These are phyloP conservation scores for Xylaria curta DNA, from an alignment of 495 filamentous ascomycete genomes.

Conservation along the genomic window DNA sequence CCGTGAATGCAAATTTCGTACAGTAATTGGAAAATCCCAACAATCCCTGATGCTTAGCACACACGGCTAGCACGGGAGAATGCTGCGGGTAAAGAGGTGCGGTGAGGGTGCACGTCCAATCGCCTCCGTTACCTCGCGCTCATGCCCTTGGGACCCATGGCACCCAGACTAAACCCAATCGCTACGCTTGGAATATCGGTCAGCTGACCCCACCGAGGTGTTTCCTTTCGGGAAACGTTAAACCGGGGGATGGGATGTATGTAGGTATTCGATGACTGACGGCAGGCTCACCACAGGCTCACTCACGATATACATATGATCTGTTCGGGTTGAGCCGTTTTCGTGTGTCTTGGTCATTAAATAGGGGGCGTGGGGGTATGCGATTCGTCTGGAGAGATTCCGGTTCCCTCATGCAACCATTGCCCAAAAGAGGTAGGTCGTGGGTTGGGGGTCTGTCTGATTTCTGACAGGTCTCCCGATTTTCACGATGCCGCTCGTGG, in stretches of 20 bases:
- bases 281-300: neutral
- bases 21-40: neutral
- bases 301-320: neutral
- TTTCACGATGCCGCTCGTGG: slow-evolving; percentile 10
- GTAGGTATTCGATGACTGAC: neutral
- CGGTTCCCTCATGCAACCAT: neutral
- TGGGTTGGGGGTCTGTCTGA: slow-evolving; percentile 2
- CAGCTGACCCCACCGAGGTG: slow-evolving; percentile 16
- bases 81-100: slow-evolving; percentile 23
- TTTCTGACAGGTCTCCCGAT: neutral
- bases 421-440: slow-evolving; percentile 20
- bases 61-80: slow-evolving; percentile 24
- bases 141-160: neutral
- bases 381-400: neutral
- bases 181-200: slow-evolving; percentile 10
- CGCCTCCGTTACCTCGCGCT: neutral
- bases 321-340: neutral
- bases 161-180: neutral
- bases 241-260: neutral
- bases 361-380: neutral
- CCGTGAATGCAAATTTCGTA: slow-evolving; percentile 12
- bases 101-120: slow-evolving; percentile 5
- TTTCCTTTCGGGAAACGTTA: neutral
- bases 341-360: neutral
- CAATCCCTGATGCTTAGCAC: slow-evolving; percentile 22